Base-by-base conservation (phyloP, 164 flowering plant species). In the Tinospora cordifolia region DNA sequence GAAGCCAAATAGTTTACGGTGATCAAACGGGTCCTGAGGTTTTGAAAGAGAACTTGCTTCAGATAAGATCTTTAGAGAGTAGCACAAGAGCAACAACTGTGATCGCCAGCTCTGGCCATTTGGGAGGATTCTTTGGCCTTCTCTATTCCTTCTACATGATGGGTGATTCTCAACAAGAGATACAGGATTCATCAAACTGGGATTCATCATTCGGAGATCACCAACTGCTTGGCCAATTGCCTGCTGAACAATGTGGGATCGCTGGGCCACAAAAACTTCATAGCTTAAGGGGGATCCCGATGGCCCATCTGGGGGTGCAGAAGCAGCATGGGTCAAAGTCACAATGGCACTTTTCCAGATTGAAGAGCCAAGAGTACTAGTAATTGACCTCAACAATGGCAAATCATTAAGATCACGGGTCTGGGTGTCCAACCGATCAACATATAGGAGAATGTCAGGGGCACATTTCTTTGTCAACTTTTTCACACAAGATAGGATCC, bases 231-330 rank as follows among this genome's bases (percentile, higher is more conserved):
- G 98, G 39, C 92, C 90, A 54, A 93, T 85, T 6, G 90, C 81
- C 77, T 90, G 94, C 80, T 91, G 98, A 72, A 91, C 86, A 72
- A 88, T 81, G 62, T 88, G 96, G 44, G 97, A 87, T 26, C 98
- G 81, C 51, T 93, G 98, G 65, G 93, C 84, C 60, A 93, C 91
- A 79, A 87, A 91, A 46, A 75, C 85, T 74, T 93, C 98, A 75
- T 93, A 93, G 78, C 88, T 84, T 77, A 93, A 75, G 46, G 98
- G 93, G 34, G 85, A 44, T 10, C 98, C 98, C 57, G 91, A 81
- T 64, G 97, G 90, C 15, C 98, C 98, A 74, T 93, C 98, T 21
- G 97, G 98, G 49, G 98, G 98, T 59, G 97, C 97, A 75, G 93
- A 88, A 60, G 90, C 92, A 69, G 84, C 96, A 83, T 93, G 98